Base-by-base conservation (phyloP, 768 basidiomycete species). In the Leucocoprinus leucothites region DNA sequence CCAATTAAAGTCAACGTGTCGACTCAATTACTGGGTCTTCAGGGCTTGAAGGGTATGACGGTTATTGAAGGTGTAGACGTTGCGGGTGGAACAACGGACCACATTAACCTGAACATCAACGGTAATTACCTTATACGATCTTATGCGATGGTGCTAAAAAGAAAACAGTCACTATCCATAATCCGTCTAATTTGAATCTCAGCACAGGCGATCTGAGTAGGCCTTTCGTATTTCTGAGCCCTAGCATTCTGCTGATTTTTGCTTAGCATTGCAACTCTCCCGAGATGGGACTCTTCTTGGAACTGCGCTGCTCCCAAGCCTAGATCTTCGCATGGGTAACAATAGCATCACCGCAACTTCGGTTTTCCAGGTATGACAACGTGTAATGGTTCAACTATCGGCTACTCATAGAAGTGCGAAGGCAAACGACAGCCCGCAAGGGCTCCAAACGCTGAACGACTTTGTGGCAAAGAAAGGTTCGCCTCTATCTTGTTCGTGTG, bases 1-100 rank as follows among this genome's bases (percentile, higher is more conserved):
- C 78, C 84, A 4, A 89, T 90, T 66, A 81, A 80, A 54, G 85
- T 90, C 64, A 82, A 88, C 58, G 87, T 89, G 2, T 74, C 84
- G 6, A 82, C 85, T 3, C 74, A 71, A 14, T 67, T 90, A 46
- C 69, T 73, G 19, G 88, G 88, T 28, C 66, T 90, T 11, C 75
- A 76, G 61, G 86, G 87, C 25, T 66, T 89, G 41, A 76, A 83
- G 42, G 79, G 78, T 9, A 67, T 77, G 61, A 82, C 79, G 8
- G 71, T 69, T 6, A 86, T 90, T 52, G 68, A 75, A 22, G 69
- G 63, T 13, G 85, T 90, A 16, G 87, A 90, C 63, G 84, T 90
- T 1, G 60, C 78, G 25, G 86, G 87, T 44, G 88, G 87, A 31
- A 82, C 82, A 9, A 63, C 69, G 11, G 77, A 81, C 24, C 82